Evolutionary conservation across 371 early-diverging fungal species (phyloP).

Genomic region (Mortierella sp.): DNA sequence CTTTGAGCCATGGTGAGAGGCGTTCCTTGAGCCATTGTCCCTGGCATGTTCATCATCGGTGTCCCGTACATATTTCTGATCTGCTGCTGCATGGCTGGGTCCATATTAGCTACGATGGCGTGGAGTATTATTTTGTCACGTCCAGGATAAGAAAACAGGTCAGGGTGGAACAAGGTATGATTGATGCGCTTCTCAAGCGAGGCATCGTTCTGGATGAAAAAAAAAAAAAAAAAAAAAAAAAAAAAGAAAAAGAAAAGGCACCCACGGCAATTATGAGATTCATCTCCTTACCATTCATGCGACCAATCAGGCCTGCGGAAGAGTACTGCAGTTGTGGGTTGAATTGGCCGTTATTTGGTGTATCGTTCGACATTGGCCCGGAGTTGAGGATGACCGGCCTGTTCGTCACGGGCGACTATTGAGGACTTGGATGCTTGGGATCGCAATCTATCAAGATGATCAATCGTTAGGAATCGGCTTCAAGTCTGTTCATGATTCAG

Average conservation of each 20-base stretch:
- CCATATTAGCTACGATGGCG: background rate
- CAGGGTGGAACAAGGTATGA: background rate
- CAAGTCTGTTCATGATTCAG: too few species aligned
- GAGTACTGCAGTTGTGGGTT: constrained; percentile 48
- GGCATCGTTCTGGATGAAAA: background rate
- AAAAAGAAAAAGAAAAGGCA: too few species aligned
- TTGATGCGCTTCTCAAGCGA: background rate
- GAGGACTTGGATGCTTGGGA: too few species aligned
- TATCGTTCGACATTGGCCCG: constrained; percentile 35
- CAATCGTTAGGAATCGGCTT: too few species aligned
- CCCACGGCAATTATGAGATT: too few species aligned
- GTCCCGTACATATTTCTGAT: constrained; percentile 52
- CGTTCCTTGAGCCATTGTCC: constrained; percentile 31
- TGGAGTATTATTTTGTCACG: background rate
- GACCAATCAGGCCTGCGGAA: constrained; percentile 38
- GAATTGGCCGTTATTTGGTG: constrained; percentile 43
- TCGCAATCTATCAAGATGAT: too few species aligned
- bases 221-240: constrained; percentile 10
- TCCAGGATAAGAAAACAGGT: background rate
- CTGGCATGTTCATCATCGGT: constrained; percentile 42
- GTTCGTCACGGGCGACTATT: too few species aligned
- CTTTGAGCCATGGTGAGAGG: constrained; percentile 45
- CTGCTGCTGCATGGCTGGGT: constrained; percentile 36
- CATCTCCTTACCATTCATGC: constrained; percentile 41
- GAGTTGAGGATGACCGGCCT: too few species aligned